These are phyloP conservation scores for Glebionis coronaria DNA, from an alignment of 129 eudicot genomes.

Conservation along the genomic window DNA sequence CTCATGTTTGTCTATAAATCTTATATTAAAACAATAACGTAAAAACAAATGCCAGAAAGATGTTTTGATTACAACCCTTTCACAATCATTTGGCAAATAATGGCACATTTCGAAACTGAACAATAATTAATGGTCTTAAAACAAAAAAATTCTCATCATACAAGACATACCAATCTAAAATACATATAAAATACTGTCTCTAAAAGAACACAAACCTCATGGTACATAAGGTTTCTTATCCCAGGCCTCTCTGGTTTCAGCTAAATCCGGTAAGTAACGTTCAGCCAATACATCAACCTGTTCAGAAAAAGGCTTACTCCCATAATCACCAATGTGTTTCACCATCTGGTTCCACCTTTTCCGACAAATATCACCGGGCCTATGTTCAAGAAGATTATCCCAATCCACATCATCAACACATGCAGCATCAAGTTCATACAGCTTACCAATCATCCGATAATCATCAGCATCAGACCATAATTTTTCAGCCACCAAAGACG, in stretches of 20 bases:
- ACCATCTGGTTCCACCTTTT: conserved; percentile 74
- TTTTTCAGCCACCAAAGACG: conserved; percentile 52
- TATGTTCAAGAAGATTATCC: conserved; percentile 61
- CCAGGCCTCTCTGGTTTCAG: conserved; percentile 55
- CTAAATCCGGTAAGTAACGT: conserved; percentile 51
- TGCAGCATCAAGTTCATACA: conserved; percentile 50
- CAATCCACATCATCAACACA: conserved; percentile 82
- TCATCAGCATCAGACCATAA: conserved; percentile 63
- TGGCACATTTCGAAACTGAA: too few relatives aligned
- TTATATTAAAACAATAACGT: too few relatives aligned
- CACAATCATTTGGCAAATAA: too few relatives aligned
- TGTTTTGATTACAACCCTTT: too few relatives aligned
- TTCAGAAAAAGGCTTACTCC: conserved; percentile 49
- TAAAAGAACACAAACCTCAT: conserved; percentile 5
- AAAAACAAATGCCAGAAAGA: too few relatives aligned
- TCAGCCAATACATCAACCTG: conserved; percentile 63
- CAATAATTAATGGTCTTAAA: too few relatives aligned
- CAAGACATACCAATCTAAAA: too few relatives aligned
- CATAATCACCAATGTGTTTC: conserved; percentile 47
- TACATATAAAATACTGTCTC: too few relatives aligned
- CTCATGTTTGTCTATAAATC: too few relatives aligned
- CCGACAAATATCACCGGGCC: conserved; percentile 52
- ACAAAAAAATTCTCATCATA: too few relatives aligned
- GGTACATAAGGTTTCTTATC: conserved; percentile 45
- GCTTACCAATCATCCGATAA: conserved; percentile 48